Percentiles rank a stretch among this genome's conserved stretches.
Conservation (phyloP, 2,329 filamentous ascomycete species). For the Didymella sp. region DNA sequence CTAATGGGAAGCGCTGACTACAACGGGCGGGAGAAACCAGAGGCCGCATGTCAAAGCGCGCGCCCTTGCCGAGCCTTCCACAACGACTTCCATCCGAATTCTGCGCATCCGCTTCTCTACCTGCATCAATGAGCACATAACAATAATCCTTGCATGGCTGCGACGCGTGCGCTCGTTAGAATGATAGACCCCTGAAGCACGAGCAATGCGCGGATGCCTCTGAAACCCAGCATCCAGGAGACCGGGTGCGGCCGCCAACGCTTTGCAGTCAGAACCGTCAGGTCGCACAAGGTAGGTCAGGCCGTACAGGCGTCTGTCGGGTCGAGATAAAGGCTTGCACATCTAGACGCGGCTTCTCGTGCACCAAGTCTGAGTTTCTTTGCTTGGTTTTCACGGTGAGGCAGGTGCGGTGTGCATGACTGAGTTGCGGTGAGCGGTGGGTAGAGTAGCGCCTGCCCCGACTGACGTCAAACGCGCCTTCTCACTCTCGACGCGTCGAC, state of each 20-base stretch:
- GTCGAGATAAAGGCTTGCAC: neutral
- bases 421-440: conserved; percentile 19
- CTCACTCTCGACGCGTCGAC: conserved; percentile 14
- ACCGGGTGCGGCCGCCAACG: conserved; percentile 2
- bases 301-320: neutral
- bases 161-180: neutral
- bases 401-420: conserved; percentile 1
- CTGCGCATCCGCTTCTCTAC: neutral
- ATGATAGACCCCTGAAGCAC: neutral
- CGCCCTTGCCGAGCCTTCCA: conserved; percentile 2
- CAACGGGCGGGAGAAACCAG: neutral
- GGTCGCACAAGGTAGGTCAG: conserved; percentile 5
- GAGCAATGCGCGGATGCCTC: neutral
- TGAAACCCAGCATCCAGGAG: neutral
- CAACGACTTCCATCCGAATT: neutral
- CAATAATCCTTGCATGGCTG: neutral
- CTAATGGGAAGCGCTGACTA: neutral
- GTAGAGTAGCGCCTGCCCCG: conserved; percentile 23
- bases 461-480: conserved; percentile 27
- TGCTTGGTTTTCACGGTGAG: conserved; percentile 3
- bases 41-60: neutral
- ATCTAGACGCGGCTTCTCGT: neutral
- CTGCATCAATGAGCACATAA: neutral
- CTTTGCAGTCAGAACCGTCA: neutral
- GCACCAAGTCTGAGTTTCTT: neutral